Base-by-base conservation (phyloP, 2,329 filamentous ascomycete genomes). In the Immersiporthe knoxdaviesiana region DNA sequence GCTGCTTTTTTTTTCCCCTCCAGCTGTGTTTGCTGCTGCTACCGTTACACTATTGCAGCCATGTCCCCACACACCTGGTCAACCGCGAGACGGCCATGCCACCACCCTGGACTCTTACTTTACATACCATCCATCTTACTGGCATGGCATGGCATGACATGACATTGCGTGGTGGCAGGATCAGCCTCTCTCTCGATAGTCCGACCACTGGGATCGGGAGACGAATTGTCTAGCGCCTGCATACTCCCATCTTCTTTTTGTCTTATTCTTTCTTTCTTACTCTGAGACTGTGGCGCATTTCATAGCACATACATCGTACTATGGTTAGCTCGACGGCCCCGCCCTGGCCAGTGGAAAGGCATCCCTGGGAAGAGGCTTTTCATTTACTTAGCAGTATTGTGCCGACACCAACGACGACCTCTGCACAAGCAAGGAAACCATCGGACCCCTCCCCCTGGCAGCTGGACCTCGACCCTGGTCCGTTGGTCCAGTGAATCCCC, bases 401-500 rank as follows among this genome's bases (percentile, higher is more conserved):
- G 50, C 21, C 47, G 24, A 24, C 4, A n/a, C n/a, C n/a, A n/a
- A n/a, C n/a, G n/a, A n/a, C n/a, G n/a, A n/a, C n/a, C n/a, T n/a
- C n/a, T n/a, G n/a, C n/a, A n/a, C n/a, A n/a, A n/a, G n/a, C n/a
- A n/a, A n/a, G n/a, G n/a, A n/a, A n/a, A n/a, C n/a, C n/a, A n/a
- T n/a, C n/a, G n/a, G n/a, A n/a, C 18, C 41, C 41, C 7, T 1
- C 21, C 7, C 30, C 56, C 56, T 4, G 18, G 56, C 18, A 59
- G 30, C 56, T 37, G 56, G 56, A 37, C 32, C 56, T 30, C 18
- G 56, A 59, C 32, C 56, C 56, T 59, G 27, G 18, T 59, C 56
- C 21, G 32, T 37, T 59, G 56, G 27, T 37, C 56, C 32, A 59
- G 8, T 59, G 16, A 37, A 12, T 7, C 18, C 16, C n/a, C 50